Evolutionary conservation across 441 rosid species (phyloP), one percentile per base, ranked within the genome.

Genomic region (Gossypium davidsonii): DNA sequence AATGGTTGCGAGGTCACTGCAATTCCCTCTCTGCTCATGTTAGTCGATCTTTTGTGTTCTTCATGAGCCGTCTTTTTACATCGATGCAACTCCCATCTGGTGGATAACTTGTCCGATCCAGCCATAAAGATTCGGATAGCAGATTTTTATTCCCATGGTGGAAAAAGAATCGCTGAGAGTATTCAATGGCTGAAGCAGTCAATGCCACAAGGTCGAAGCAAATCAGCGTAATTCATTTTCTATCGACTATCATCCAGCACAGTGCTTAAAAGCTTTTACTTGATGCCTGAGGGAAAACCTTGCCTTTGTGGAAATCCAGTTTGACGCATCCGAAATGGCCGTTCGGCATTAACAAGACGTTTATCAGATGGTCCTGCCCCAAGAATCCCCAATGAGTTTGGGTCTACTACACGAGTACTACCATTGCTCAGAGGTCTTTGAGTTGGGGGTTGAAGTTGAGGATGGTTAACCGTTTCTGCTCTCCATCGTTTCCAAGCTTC

Each of bases 401-500:
- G 90, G 83, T 93, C 93, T 2, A 84, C 63, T 51, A 78, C 4
- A 52, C 78, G 88, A 51, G 55, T 34, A 63, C 85, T 34, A 63
- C 85, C 88, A 73, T 81, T 83, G 57, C 20, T 66, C 67, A 73
- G 20, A 62, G 81, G 83, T 84, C 81, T 86, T 70, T 77, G 86
- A 56, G 80, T 53, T 37, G 86, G 83, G 44, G 85, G 78, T 75
- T 87, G 96, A 78, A 65, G 74, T 60, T 80, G 88, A 56, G 80
- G 5, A 67, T 57, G 82, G 12, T 56, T 46, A 55, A 84, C 89
- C 3, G 82, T 77, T 74, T 93, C 97, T 28, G 90, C 79, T 83
- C 97, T 85, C 81, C 94, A 82, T 39, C 91, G 81, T 77, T 91
- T 93, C 98, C 97, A 90, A 7, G 93, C 91, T 83, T 89, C 97